phyloP scores from a whole-genome alignment of 352 stramenopile species.

The Porosira glacialis region DNA sequence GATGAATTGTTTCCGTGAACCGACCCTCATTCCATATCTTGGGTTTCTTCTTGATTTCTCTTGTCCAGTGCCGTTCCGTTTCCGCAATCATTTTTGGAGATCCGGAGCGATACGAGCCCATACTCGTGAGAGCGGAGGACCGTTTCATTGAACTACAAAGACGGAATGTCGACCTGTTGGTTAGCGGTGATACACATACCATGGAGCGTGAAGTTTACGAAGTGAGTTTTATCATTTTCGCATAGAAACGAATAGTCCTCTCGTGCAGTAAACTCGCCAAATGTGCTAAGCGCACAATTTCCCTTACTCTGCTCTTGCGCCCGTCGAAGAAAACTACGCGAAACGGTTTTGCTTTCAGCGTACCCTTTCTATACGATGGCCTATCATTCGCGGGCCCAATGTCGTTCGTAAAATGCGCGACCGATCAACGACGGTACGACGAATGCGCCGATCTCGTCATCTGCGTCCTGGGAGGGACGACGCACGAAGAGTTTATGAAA shows the following conservation, averaged over 20 bases:
- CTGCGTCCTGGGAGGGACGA: slow-evolving; percentile 32
- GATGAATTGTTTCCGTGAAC: too few species aligned
- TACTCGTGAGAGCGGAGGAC: neutral
- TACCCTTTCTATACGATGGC: slow-evolving; percentile 48
- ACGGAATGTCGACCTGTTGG: slow-evolving; percentile 5
- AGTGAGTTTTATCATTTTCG: neutral
- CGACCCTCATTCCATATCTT: too few species aligned
- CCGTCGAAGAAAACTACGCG: neutral
- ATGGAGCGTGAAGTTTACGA: slow-evolving; percentile 14
- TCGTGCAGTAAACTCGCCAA: neutral
- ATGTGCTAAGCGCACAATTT: neutral
- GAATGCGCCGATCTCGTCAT: slow-evolving; percentile 34
- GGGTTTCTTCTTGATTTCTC: too few species aligned
- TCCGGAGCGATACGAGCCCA: neutral
- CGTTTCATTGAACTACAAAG: slow-evolving; percentile 1
- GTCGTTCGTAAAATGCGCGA: slow-evolving; percentile 31
- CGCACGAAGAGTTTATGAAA: slow-evolving; percentile 12
- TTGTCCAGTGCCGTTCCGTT: slow-evolving; percentile 8
- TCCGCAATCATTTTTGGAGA: slow-evolving; percentile 1
- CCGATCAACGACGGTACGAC: slow-evolving; percentile 11
- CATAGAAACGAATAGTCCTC: too few species aligned
- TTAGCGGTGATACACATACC: slow-evolving; percentile 12
- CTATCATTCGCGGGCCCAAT: slow-evolving; percentile 28
- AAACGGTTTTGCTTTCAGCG: slow-evolving; percentile 26
- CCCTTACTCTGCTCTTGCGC: neutral